A percentile compares a stretch with the other conserved stretches of the same genome.
Conservation (phyloP, 495 filamentous ascomycete species). For the Monascus purpureus region DNA sequence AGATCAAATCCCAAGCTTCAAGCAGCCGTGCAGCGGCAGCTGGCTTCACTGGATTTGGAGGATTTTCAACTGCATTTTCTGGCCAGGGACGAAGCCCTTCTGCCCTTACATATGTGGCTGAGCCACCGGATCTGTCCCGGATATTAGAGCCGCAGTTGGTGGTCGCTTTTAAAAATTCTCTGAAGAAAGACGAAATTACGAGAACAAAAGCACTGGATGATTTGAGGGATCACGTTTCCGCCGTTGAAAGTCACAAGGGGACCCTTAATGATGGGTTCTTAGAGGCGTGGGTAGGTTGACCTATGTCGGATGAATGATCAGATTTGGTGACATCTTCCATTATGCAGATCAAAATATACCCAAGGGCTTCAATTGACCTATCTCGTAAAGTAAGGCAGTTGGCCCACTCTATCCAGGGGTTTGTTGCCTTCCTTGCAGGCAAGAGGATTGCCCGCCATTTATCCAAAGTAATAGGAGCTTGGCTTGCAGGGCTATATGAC, state of each 20-base stretch:
- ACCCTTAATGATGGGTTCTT: constrained; percentile 63
- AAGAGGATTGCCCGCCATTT: constrained; percentile 70
- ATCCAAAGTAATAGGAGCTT: constrained; percentile 63
- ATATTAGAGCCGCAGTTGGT: constrained; percentile 69
- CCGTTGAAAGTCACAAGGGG: constrained; percentile 26
- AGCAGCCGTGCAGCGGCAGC: constrained; percentile 49
- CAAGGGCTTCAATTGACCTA: constrained; percentile 75
- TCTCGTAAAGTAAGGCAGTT: constrained; percentile 77
- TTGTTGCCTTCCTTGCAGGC: constrained; percentile 54
- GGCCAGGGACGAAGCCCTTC: constrained; percentile 36
- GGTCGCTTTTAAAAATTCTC: constrained; percentile 80
- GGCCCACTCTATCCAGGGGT: constrained; percentile 60
- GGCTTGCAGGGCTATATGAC: constrained; percentile 82
- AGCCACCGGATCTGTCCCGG: constrained; percentile 65
- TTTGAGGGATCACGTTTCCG: constrained; percentile 47
- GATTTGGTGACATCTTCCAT: too few species aligned
- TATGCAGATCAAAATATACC: constrained; percentile 65
- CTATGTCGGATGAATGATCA: too few species aligned
- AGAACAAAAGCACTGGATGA: constrained; percentile 90
- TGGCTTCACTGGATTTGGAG: constrained; percentile 33
- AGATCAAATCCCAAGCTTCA: constrained; percentile 59
- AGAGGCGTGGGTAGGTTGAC: constrained; percentile 67
- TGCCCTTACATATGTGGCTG: constrained; percentile 66
- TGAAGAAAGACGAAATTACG: constrained; percentile 86
- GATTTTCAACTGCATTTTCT: constrained; percentile 32